Evolutionary conservation across 1,284 basidiomycete genomes (phyloP).

Genomic region (Schizophyllum amplum): DNA sequence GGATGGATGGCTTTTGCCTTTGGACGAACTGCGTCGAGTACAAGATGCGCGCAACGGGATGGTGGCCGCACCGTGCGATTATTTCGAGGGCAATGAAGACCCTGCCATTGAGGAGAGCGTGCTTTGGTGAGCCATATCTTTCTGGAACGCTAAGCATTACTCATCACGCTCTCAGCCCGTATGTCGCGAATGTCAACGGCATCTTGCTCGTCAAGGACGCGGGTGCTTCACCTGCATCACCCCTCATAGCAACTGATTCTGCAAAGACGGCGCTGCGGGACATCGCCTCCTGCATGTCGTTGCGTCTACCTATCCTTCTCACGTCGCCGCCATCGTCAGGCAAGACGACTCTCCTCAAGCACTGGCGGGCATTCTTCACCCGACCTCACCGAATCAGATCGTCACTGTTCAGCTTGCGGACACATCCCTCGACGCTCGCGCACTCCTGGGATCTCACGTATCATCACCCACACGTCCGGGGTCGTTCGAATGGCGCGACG

Average conservation of each 20-base stretch:
- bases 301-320: slow-evolving; percentile 74
- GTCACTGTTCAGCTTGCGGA: slow-evolving; percentile 89
- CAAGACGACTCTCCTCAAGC: slow-evolving; percentile 77
- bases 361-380: slow-evolving; percentile 66
- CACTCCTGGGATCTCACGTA: slow-evolving; percentile 89
- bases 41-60: slow-evolving; percentile 44
- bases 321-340: slow-evolving; percentile 88
- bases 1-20: slow-evolving; percentile 77
- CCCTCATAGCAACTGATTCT: slow-evolving; percentile 64
- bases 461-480: slow-evolving; percentile 85
- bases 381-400: slow-evolving; percentile 50
- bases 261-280: slow-evolving; percentile 50
- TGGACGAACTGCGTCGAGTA: slow-evolving; percentile 58
- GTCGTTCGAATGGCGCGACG: slow-evolving; percentile 95
- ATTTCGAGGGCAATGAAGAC: slow-evolving; percentile 33
- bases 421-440: slow-evolving; percentile 90
- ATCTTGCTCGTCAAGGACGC: slow-evolving; percentile 43
- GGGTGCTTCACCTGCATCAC: slow-evolving; percentile 16
- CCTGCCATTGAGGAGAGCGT: slow-evolving; percentile 32
- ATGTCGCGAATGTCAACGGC: slow-evolving; percentile 54
- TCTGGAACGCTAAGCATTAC: neutral
- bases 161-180: slow-evolving; percentile 30
- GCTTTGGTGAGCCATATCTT: slow-evolving; percentile 38
- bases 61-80: slow-evolving; percentile 31
- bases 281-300: slow-evolving; percentile 60